Evolutionary conservation across 169 alveolate genomes (phyloP).

Genomic region (Plasmodium relictum): DNA sequence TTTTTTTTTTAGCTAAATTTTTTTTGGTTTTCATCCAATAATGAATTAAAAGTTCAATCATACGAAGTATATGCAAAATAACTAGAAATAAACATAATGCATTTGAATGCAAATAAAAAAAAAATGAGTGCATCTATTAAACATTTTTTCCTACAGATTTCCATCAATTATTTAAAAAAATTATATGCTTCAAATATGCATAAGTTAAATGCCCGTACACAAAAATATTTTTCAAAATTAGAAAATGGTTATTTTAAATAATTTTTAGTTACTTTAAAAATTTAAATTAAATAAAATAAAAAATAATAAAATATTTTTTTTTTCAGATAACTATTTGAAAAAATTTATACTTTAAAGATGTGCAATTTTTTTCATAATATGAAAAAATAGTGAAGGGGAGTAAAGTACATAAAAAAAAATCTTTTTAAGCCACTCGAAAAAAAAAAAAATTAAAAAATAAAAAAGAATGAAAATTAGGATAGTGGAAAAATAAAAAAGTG

Average conservation of each 20-base stretch:
- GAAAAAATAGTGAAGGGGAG: too few relatives aligned
- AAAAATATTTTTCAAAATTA: constrained; percentile 31
- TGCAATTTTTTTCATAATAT: too few relatives aligned
- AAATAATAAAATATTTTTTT: too few relatives aligned
- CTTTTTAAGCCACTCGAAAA: too few relatives aligned
- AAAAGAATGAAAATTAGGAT: too few relatives aligned
- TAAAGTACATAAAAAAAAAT: too few relatives aligned
- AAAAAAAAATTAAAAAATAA: too few relatives aligned
- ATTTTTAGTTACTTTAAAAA: too few relatives aligned
- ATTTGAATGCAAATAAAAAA: not conserved
- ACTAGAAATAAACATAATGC: not conserved
- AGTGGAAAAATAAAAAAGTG: too few relatives aligned
- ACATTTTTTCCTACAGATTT: constrained; percentile 17
- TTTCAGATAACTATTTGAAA: too few relatives aligned
- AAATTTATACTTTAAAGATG: too few relatives aligned
- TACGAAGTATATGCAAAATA: constrained; percentile 33
- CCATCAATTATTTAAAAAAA: constrained; percentile 18
- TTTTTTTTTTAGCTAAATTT: constrained; percentile 30
- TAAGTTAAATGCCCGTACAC: constrained; percentile 17
- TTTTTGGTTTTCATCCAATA: constrained; percentile 50
- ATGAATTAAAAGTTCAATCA: constrained; percentile 45
- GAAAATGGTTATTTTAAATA: constrained; percentile 28
- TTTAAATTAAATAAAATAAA: too few relatives aligned
- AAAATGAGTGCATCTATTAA: not conserved
- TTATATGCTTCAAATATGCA: constrained; percentile 8